Percentiles rank a stretch among this genome's conserved stretches.
Conservation (phyloP, 768 basidiomycete species). For the Kwoniella sp. region DNA sequence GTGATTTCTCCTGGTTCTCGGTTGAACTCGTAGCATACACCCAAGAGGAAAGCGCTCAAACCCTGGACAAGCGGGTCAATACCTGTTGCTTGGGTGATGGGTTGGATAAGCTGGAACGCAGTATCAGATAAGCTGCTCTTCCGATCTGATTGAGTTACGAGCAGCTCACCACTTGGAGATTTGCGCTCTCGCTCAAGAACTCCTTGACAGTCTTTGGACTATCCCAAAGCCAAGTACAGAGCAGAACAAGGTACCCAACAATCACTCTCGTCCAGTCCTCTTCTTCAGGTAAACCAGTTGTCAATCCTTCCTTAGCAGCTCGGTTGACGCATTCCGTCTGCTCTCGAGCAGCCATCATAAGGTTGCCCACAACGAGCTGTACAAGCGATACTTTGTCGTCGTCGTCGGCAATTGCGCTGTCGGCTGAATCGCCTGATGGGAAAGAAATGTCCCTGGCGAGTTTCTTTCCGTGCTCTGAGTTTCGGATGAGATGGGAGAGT, state of each 20-base stretch:
- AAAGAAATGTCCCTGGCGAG: constrained; percentile 57
- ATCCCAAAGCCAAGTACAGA: constrained; percentile 96
- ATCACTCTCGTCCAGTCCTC: constrained; percentile 89
- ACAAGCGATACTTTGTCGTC: constrained; percentile 68
- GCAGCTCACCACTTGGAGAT: constrained; percentile 78
- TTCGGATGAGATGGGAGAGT: constrained; percentile 55
- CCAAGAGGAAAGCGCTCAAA: constrained; percentile 85
- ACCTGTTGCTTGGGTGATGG: constrained; percentile 86
- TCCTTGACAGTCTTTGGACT: constrained; percentile 83
- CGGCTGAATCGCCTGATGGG: constrained; percentile 37
- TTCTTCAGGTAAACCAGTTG: constrained; percentile 63
- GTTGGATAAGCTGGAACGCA: constrained; percentile 76
- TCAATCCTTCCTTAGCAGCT: constrained; percentile 62
- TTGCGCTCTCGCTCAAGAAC: constrained; percentile 82
- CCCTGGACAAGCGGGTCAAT: constrained; percentile 84
- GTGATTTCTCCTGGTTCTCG: constrained; percentile 93
- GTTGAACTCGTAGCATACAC: constrained; percentile 94
- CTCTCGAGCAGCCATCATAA: constrained; percentile 79
- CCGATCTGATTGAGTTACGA: neutral
- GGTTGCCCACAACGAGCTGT: constrained; percentile 82
- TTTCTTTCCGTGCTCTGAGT: constrained; percentile 58
- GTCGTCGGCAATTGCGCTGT: constrained; percentile 54
- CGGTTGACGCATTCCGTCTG: constrained; percentile 59
- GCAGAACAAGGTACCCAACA: constrained; percentile 76
- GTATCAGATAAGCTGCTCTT: constrained; percentile 19